Base-by-base conservation (phyloP, 1,284 basidiomycete species). In the Apiotrichum gamsii region DNA sequence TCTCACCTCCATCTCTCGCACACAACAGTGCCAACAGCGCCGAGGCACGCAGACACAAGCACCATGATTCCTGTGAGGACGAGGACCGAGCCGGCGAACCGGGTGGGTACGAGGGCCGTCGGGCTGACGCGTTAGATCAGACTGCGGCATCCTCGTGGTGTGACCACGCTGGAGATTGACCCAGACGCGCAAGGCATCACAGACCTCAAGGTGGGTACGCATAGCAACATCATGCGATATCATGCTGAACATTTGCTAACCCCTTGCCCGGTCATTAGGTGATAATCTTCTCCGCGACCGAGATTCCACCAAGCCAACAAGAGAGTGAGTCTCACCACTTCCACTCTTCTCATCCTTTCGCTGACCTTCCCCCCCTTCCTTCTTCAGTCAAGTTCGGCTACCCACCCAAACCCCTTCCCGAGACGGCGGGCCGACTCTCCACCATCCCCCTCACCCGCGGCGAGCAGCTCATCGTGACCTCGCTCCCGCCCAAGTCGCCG, bases 391-490 rank as follows among this genome's bases (percentile, higher is more conserved):
- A 85, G 72, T 78, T 80, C 23, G 87, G 89, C 33, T 91, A 91
- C 69, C 90, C 90, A 1, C 88, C 88, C 0, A 79, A 78, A 41
- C 61, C 80, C 1, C 76, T 91, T 31, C 82, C 82, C 4, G 73
- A 85, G n/a, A 81, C 82, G 4, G 80, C 83, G 50, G 78, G 86
- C 15, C 79, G 84, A 0, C 58, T 91, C 30, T 78, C 83, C 0
- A 84, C 84, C 47, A 78, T 93, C 20, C 88, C 87, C 11, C 74
- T 93, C 23, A 77, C 79, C 47, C 67, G 76, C 15, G 87, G 88
- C 2, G 90, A 93, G 52, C 87, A 90, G 70, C 77, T 93, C 47
- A 87, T 89, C 56, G 85, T 90, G 29, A 82, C 75, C 37, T 77
- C 82, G 52, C 46, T 51, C 8, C 61, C 59, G 3, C 50, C 19